These are phyloP conservation scores for Sarocladium brachiariae DNA, from an alignment of 2,329 filamentous ascomycete genomes.

Conservation along the genomic window DNA sequence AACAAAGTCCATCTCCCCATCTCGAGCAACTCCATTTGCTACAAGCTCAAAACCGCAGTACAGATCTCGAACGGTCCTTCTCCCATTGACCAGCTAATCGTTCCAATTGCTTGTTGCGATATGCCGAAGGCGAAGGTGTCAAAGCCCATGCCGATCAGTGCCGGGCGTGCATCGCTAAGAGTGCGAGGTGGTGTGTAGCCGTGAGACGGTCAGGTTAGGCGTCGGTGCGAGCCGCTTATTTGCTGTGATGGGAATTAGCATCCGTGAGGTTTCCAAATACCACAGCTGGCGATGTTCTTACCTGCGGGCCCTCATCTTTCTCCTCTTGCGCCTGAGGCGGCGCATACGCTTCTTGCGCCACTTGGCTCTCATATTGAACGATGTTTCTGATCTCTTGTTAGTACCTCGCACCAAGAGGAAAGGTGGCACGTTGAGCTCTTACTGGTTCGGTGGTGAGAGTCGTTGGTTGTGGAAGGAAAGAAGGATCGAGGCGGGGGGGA, in stretches of 20 bases:
- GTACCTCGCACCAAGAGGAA: neutral
- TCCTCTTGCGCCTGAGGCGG: slow-evolving; percentile 99
- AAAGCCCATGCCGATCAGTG: neutral
- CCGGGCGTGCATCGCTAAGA: neutral
- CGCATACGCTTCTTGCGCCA: slow-evolving; percentile 99
- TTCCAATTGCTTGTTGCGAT: slow-evolving; percentile 2
- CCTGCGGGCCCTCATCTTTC: slow-evolving; percentile 98
- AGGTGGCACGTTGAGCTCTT: slow-evolving; percentile 15
- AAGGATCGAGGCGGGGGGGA: neutral
- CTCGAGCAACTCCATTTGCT: slow-evolving; percentile 4
- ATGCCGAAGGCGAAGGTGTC: slow-evolving; percentile 2
- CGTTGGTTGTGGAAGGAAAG: slow-evolving; percentile 25
- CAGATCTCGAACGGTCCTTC: slow-evolving; percentile 1
- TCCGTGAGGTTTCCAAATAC: slow-evolving; percentile 11
- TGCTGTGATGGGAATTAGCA: slow-evolving; percentile 41
- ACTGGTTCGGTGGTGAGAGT: slow-evolving; percentile 41
- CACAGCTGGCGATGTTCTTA: slow-evolving; percentile 45
- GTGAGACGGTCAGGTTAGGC: slow-evolving; percentile 40
- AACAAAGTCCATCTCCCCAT: slow-evolving; percentile 8
- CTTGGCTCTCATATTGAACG: slow-evolving; percentile 80
- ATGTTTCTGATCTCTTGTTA: slow-evolving; percentile 18
- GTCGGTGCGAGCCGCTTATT: slow-evolving; percentile 59
- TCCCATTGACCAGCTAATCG: neutral
- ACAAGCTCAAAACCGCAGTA: neutral
- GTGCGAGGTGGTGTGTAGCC: slow-evolving; percentile 8